Conservation (phyloP, 495 filamentous ascomycete species). For the Tuber calosporum region DNA sequence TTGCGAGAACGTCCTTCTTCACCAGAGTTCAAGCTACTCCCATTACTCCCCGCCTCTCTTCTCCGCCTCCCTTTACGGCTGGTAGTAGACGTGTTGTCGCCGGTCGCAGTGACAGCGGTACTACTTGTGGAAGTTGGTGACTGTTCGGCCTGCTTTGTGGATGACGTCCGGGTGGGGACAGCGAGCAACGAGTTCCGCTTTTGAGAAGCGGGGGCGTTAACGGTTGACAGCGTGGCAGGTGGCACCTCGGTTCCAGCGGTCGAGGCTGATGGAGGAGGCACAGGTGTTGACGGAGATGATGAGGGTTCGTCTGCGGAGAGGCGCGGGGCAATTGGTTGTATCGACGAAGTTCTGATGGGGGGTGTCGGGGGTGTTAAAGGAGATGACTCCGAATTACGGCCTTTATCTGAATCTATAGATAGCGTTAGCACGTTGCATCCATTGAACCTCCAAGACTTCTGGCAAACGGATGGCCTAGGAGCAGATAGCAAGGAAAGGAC, state of each 20-base stretch:
- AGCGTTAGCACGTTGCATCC: conserved; percentile 17
- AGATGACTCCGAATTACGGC: neutral
- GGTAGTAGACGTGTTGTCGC: conserved; percentile 33
- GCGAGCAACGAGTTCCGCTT: conserved; percentile 36
- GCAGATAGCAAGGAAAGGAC: conserved; percentile 14
- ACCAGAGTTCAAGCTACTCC: conserved; percentile 35
- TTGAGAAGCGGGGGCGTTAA: conserved; percentile 30
- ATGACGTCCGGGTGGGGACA: conserved; percentile 38
- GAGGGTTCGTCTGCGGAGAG: conserved; percentile 26
- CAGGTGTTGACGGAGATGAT: conserved; percentile 29
- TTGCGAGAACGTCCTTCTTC: conserved; percentile 30
- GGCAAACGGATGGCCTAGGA: conserved; percentile 6
- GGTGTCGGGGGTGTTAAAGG: conserved; percentile 21
- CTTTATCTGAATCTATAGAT: conserved; percentile 20
- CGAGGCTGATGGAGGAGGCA: conserved; percentile 31
- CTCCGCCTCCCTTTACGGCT: conserved; percentile 39
- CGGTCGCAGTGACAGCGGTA: conserved; percentile 36
- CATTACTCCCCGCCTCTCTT: conserved; percentile 27
- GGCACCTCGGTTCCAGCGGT: conserved; percentile 30
- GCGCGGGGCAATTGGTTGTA: conserved; percentile 28
- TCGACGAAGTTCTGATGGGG: conserved; percentile 33
- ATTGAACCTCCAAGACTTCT: conserved; percentile 8
- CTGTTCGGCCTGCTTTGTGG: conserved; percentile 36
- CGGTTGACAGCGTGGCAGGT: conserved; percentile 17
- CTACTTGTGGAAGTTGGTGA: conserved; percentile 41